A percentile compares a stretch with the other conserved stretches of the same genome.
Conservation (phyloP, 257 asterid genomes). For the Dorcoceras hygrometricum region DNA sequence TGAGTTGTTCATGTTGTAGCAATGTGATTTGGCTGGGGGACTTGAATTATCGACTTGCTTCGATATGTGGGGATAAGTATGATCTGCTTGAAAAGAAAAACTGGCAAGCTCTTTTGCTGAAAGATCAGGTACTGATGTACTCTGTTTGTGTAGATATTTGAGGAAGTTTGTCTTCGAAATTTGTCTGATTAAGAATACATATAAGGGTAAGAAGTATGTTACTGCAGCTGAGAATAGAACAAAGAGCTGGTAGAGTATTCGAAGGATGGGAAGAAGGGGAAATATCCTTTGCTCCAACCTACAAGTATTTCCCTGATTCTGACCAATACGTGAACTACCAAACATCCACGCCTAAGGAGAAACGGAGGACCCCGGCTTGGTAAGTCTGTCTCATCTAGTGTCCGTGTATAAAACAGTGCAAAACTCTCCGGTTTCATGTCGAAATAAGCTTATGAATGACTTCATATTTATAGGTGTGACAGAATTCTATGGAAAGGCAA, state of each 20-base stretch:
- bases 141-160: background rate
- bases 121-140: constrained; percentile 59
- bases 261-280: constrained; percentile 83
- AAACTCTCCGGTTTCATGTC: too few species aligned
- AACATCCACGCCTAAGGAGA: constrained; percentile 46
- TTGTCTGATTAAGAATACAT: background rate
- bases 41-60: constrained; percentile 73
- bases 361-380: constrained; percentile 90
- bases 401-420: too few species aligned
- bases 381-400: constrained; percentile 25
- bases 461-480: constrained; percentile 62
- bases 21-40: constrained; percentile 92
- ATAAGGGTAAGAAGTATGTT: background rate
- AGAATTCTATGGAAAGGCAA: constrained; percentile 89
- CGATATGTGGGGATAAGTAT: constrained; percentile 37
- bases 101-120: constrained; percentile 68
- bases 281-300: constrained; percentile 80
- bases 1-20: constrained; percentile 33
- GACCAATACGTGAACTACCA: constrained; percentile 58
- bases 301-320: constrained; percentile 64
- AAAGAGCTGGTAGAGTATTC: constrained; percentile 70
- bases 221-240: constrained; percentile 64
- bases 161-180: too few species aligned
- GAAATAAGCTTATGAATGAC: background rate
- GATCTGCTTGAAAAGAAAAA: constrained; percentile 52